These are phyloP conservation scores for Brasilioporus rufonigricans DNA, from an alignment of 768 basidiomycete genomes.

Conservation along the genomic window DNA sequence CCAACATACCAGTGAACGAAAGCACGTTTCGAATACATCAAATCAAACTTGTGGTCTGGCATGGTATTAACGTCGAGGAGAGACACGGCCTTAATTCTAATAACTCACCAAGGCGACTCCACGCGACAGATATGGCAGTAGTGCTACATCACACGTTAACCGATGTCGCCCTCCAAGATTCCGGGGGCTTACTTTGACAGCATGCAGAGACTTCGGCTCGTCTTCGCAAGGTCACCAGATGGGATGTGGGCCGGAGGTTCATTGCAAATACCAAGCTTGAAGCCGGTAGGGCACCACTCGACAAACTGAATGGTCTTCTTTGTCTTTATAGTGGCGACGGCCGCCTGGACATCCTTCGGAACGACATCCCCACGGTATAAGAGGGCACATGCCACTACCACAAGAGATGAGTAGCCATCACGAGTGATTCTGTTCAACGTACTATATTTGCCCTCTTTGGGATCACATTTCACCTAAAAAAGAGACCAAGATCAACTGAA, in stretches of 20 bases:
- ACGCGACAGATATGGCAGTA: slow-evolving; percentile 90
- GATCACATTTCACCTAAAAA: slow-evolving; percentile 77
- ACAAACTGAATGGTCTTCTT: slow-evolving; percentile 98
- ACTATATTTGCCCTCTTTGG: slow-evolving; percentile 99
- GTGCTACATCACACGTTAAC: slow-evolving; percentile 48
- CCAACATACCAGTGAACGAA: slow-evolving; percentile 96
- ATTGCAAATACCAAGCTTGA: slow-evolving; percentile 98
- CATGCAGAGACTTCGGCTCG: slow-evolving; percentile 95
- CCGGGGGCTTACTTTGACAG: slow-evolving; percentile 67
- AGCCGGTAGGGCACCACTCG: slow-evolving; percentile 97
- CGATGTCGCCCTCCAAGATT: neutral
- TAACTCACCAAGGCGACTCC: slow-evolving; percentile 74
- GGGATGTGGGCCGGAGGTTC: slow-evolving; percentile 92
- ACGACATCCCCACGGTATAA: slow-evolving; percentile 97
- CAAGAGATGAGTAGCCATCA: slow-evolving; percentile 14
- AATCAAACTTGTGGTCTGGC: slow-evolving; percentile 94
- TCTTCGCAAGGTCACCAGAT: slow-evolving; percentile 93
- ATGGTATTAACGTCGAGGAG: slow-evolving; percentile 4
- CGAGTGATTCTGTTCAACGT: slow-evolving; percentile 29
- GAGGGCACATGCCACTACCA: slow-evolving; percentile 82
- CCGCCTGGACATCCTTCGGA: slow-evolving; percentile 92
- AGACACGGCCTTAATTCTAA: neutral
- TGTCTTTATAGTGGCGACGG: slow-evolving; percentile 92
- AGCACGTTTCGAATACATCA: slow-evolving; percentile 95
- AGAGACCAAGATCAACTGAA: slow-evolving; percentile 2